Evolutionary conservation across 169 alveolate genomes (phyloP).

Genomic region (Cryptosporidium felis): DNA sequence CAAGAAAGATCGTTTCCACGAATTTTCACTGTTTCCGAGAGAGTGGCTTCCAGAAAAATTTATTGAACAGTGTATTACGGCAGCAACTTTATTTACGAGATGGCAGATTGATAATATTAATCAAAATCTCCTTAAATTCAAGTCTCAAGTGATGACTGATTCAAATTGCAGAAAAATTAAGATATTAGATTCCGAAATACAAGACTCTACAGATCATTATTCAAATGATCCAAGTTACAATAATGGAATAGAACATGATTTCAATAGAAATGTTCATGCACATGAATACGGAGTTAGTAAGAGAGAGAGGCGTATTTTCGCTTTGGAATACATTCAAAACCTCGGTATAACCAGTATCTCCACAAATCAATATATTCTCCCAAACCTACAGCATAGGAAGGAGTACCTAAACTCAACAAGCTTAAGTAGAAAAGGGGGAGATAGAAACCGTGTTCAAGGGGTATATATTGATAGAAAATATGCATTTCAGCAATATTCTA

Average conservation of each 20-base stretch:
- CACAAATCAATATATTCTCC: slow-evolving; percentile 29
- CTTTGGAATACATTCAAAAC: slow-evolving; percentile 58
- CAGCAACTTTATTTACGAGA: slow-evolving; percentile 72
- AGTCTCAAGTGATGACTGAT: not conserved
- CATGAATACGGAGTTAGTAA: slow-evolving; percentile 1
- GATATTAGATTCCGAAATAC: not conserved
- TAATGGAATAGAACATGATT: not conserved
- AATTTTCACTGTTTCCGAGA: slow-evolving; percentile 56
- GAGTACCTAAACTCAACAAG: slow-evolving; percentile 49
- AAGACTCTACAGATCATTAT: not conserved
- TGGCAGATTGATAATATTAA: slow-evolving; percentile 72
- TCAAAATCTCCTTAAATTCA: slow-evolving; percentile 65
- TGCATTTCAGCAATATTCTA: slow-evolving; percentile 57
- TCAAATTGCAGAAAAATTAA: not conserved
- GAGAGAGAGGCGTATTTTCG: slow-evolving; percentile 48
- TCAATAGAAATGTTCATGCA: not conserved
- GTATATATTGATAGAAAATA: slow-evolving; percentile 62
- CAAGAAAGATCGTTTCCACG: slow-evolving; percentile 62
- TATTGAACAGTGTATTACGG: slow-evolving; percentile 76
- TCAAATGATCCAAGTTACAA: not conserved
- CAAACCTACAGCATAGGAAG: slow-evolving; percentile 9
- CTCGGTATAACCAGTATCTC: slow-evolving; percentile 43
- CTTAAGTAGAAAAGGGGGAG: slow-evolving; percentile 66
- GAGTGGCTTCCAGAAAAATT: slow-evolving; percentile 82
- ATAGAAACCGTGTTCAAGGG: slow-evolving; percentile 60